These are phyloP conservation scores for Phytophthora pistaciae DNA, from an alignment of 352 stramenopile species.

Conservation along the genomic window DNA sequence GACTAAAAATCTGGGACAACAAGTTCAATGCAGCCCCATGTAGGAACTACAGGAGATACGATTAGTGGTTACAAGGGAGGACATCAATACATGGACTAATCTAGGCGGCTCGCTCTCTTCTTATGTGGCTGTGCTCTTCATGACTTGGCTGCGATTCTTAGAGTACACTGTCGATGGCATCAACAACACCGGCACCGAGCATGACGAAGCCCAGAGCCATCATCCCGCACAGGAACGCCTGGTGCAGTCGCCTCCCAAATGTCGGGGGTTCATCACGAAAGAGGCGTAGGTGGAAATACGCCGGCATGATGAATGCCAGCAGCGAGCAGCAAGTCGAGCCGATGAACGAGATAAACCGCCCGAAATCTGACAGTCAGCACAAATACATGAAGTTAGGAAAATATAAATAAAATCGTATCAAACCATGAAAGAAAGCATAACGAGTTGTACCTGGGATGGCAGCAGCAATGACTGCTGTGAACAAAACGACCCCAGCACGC, in stretches of 20 bases:
- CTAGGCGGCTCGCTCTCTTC: neutral
- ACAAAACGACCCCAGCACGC: conserved; percentile 71
- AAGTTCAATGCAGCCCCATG: neutral
- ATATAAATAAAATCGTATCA: neutral
- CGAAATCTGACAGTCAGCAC: conserved; percentile 77
- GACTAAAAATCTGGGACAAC: neutral
- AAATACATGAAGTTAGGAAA: neutral
- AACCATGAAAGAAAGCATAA: neutral
- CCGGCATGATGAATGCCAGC: conserved; percentile 90
- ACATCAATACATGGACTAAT: neutral
- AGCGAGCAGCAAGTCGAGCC: conserved; percentile 91
- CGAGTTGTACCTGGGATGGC: conserved; percentile 61
- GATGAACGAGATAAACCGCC: conserved; percentile 92
- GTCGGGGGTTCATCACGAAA: conserved; percentile 51
- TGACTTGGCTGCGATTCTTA: conserved; percentile 12
- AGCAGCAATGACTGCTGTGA: conserved; percentile 83
- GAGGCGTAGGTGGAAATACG: conserved; percentile 85
- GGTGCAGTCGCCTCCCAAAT: conserved; percentile 25
- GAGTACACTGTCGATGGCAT: conserved; percentile 39
- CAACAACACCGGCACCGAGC: conserved; percentile 46
- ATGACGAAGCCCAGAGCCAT: conserved; percentile 46
- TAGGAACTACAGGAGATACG: neutral
- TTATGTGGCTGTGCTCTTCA: neutral
- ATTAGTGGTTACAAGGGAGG: neutral
- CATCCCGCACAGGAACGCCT: conserved; percentile 46